Percentiles rank a stretch among this genome's conserved stretches.
These are phyloP conservation scores for Fusarium papillatum DNA, from an alignment of 2,329 filamentous ascomycete species.

Conservation along the genomic window DNA sequence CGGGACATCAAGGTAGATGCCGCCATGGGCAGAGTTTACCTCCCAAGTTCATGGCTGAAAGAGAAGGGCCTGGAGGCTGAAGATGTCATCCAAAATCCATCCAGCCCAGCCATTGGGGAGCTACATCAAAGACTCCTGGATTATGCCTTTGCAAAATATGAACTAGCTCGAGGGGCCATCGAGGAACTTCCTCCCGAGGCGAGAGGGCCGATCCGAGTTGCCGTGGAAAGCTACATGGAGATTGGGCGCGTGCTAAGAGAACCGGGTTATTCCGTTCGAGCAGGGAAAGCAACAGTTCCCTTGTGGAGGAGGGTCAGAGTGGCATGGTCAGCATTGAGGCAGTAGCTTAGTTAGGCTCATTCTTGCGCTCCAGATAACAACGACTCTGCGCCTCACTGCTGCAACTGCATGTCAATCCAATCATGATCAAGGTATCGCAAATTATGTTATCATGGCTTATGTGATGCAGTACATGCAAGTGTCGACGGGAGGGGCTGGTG, in stretches of 20 bases:
- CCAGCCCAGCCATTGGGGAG: constrained; percentile 51
- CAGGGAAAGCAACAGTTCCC: constrained; percentile 58
- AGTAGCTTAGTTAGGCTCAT: background rate
- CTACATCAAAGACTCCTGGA: constrained; percentile 69
- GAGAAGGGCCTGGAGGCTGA: constrained; percentile 67
- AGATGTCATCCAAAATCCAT: constrained; percentile 66
- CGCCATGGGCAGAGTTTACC: constrained; percentile 74
- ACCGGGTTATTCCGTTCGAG: constrained; percentile 53
- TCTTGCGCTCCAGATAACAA: too few relatives aligned
- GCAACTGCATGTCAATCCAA: background rate
- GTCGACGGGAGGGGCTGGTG: background rate
- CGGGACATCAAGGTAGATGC: constrained; percentile 80
- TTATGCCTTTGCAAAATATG: constrained; percentile 73
- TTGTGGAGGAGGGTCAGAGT: constrained; percentile 64
- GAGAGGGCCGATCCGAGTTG: constrained; percentile 74
- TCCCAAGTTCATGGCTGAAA: constrained; percentile 75
- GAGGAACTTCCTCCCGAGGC: constrained; percentile 71
- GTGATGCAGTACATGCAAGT: background rate
- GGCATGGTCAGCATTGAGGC: constrained; percentile 67
- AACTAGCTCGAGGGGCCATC: constrained; percentile 67
- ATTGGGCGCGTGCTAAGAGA: constrained; percentile 74
- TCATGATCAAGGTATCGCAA: background rate
- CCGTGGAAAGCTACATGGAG: constrained; percentile 83
- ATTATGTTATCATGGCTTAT: background rate
- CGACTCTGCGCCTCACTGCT: too few relatives aligned